phyloP scores from a whole-genome alignment of 768 basidiomycete species.

The Pisolithus albus region DNA sequence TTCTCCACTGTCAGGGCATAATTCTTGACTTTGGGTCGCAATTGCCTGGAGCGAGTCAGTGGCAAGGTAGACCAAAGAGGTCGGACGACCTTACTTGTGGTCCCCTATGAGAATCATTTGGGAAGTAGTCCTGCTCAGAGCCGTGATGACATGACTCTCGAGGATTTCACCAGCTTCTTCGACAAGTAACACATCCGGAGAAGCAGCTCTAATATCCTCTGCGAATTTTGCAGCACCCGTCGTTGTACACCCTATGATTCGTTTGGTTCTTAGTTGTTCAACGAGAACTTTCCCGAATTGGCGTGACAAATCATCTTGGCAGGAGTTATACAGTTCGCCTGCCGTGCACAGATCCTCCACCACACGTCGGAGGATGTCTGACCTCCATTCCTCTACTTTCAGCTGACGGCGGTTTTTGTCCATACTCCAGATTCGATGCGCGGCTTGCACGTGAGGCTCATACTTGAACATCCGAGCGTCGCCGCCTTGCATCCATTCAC shows the following conservation, averaged over 20 bases:
- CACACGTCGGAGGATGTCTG: conserved; percentile 28
- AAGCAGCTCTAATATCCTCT: conserved; percentile 37
- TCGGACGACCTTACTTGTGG: conserved; percentile 48
- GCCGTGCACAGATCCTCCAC: conserved; percentile 28
- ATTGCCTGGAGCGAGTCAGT: conserved; percentile 38
- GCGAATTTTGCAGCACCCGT: conserved; percentile 61
- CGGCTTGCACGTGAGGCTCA: conserved; percentile 15
- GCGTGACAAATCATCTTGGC: conserved; percentile 29
- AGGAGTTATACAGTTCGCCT: conserved; percentile 35
- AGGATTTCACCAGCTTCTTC: conserved; percentile 73
- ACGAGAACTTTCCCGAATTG: conserved; percentile 30
- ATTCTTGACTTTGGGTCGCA: conserved; percentile 66
- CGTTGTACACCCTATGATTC: conserved; percentile 63
- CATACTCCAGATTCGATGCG: conserved; percentile 35
- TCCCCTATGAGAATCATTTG: conserved; percentile 67
- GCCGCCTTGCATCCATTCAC: conserved; percentile 39
- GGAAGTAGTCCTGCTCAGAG: conserved; percentile 38
- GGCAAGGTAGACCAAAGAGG: background rate
- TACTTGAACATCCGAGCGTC: conserved; percentile 38
- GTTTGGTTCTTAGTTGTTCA: conserved; percentile 36
- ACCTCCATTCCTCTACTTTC: conserved; percentile 29
- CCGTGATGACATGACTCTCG: conserved; percentile 59
- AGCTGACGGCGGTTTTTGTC: conserved; percentile 17
- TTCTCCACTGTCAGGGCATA: conserved; percentile 63
- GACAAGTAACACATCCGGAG: conserved; percentile 51